Conservation (phyloP, 768 basidiomycete genomes). For the Cystofilobasidium bisporidii region DNA sequence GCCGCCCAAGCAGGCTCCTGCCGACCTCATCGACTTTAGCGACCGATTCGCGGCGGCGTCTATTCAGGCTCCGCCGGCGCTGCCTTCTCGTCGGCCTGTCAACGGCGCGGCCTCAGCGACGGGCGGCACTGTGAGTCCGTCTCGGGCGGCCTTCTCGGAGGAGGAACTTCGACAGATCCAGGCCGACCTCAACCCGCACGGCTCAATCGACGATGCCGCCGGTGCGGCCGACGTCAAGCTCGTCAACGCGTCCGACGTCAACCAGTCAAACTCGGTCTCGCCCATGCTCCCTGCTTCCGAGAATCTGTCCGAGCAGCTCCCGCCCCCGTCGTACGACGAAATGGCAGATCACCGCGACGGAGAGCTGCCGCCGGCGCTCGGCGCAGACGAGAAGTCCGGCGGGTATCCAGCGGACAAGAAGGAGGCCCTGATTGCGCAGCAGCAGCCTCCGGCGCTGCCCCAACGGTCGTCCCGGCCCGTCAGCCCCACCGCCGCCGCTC, state of each 20-base stretch:
- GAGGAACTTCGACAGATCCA: not conserved
- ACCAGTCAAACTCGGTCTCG: not conserved
- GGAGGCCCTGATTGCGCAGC: not conserved
- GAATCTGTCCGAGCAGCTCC: not conserved
- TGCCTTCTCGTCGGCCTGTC: no score
- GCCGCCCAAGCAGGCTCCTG: not conserved
- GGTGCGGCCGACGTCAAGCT: not conserved
- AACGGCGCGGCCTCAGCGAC: not conserved
- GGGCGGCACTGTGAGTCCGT: not conserved
- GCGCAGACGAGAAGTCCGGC: not conserved
- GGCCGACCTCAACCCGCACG: not conserved
- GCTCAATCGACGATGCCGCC: no score
- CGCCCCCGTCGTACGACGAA: not conserved
- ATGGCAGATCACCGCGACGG: not conserved
- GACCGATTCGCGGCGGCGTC: not conserved
- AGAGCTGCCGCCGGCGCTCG: not conserved
- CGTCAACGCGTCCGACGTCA: not conserved
- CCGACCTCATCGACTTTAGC: not conserved
- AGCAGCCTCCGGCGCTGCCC: no score
- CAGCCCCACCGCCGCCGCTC: no score
- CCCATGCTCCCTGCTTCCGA: not conserved
- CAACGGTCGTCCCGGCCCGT: no score
- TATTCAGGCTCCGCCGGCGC: not conserved
- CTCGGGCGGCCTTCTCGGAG: not conserved
- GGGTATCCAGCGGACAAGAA: not conserved